Percentiles rank a stretch among this genome's conserved stretches.
Evolutionary conservation across 163 green algal genomes (phyloP).

Genomic region (Smithsoniella earleae): DNA sequence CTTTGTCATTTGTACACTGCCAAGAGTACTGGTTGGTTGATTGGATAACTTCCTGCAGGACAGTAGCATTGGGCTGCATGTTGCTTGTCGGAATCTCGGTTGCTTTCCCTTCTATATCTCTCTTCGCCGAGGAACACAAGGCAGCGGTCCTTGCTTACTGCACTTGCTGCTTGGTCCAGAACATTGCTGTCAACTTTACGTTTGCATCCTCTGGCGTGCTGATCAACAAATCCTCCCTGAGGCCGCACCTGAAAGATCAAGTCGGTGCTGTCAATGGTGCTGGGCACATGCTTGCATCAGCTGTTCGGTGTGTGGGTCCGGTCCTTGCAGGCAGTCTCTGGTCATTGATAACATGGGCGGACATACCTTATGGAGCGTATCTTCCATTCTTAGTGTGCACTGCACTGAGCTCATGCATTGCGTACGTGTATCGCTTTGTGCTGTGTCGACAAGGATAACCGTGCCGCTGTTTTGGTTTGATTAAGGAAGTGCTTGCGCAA

Average conservation of each 20-base stretch:
- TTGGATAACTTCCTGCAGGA: neutral
- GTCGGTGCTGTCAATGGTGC: conserved; percentile 10
- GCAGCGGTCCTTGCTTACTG: neutral
- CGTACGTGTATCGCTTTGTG: too few relatives aligned
- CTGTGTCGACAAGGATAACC: too few relatives aligned
- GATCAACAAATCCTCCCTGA: conserved; percentile 1
- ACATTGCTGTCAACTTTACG: conserved; percentile 14
- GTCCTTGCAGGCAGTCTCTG: conserved; percentile 1
- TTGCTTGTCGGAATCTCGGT: neutral
- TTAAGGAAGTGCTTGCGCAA: too few relatives aligned
- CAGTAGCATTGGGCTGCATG: neutral
- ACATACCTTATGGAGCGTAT: neutral
- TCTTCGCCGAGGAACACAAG: neutral
- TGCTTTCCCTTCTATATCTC: neutral
- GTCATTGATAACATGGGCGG: conserved; percentile 1
- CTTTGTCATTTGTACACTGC: neutral
- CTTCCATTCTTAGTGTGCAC: neutral
- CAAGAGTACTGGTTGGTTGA: neutral
- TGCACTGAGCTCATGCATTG: too few relatives aligned
- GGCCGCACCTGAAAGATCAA: conserved; percentile 12
- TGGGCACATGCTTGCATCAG: conserved; percentile 10
- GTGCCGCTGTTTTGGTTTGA: too few relatives aligned
- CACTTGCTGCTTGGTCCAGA: neutral
- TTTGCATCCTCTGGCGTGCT: conserved; percentile 14
- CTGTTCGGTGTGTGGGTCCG: neutral